phyloP scores from a whole-genome alignment of 768 basidiomycete species.

The Nidularia pulvinata region DNA sequence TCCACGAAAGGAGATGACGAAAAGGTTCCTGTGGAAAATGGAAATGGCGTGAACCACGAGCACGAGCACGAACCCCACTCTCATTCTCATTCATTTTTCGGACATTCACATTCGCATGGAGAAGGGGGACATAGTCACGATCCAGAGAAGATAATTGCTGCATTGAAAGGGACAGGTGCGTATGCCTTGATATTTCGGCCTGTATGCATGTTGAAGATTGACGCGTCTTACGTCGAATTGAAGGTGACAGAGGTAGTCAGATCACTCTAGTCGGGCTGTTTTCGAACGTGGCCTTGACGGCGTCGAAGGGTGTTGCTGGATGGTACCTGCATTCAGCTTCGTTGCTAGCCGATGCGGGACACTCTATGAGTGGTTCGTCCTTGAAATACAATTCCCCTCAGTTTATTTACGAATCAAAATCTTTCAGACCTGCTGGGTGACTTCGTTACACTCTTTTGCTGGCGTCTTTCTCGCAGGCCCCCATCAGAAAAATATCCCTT shows the following conservation, averaged over 20 bases:
- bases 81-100: conserved; percentile 11
- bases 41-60: conserved; percentile 21
- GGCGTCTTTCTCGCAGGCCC: conserved; percentile 82
- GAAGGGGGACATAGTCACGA: conserved; percentile 56
- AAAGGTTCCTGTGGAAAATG: conserved; percentile 1
- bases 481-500: conserved; percentile 83
- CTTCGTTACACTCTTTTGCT: conserved; percentile 88
- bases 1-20: conserved; percentile 15
- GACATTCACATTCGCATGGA: conserved; percentile 54
- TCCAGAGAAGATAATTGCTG: conserved; percentile 67
- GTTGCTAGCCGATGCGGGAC: conserved; percentile 91
- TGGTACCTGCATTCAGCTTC: conserved; percentile 91
- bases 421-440: conserved; percentile 79
- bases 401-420: conserved; percentile 7
- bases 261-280: conserved; percentile 87
- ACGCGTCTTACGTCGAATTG: not conserved
- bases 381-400: not conserved
- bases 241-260: conserved; percentile 79
- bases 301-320: conserved; percentile 85
- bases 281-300: conserved; percentile 81
- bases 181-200: conserved; percentile 1
- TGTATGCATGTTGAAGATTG: not conserved
- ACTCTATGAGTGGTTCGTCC: conserved; percentile 82
- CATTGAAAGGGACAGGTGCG: conserved; percentile 66
- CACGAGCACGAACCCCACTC: conserved; percentile 32